Evolutionary conservation across 2,329 filamentous ascomycete species (phyloP), one percentile per base, ranked within the genome.

Genomic region (Epichloe baconii): DNA sequence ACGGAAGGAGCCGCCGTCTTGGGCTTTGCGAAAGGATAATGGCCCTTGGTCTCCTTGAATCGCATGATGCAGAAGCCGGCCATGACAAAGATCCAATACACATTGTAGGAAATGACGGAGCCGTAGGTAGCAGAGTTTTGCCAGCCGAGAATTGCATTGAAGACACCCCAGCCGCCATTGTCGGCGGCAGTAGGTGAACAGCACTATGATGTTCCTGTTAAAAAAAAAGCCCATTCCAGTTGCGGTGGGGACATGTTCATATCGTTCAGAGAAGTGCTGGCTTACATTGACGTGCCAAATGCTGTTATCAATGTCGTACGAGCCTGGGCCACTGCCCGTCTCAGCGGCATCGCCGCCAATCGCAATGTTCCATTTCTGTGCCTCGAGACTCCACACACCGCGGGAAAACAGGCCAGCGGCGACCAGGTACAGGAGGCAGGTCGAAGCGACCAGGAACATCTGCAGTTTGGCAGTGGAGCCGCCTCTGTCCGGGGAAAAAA

Each of bases 91-190:
- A 93, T 68, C 89, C 88, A 95, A 71, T 95, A 95, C 15, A 91
- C 53, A 64, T 93, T 94, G 71, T 95, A 95, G 1, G 85, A 82
- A 55, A 95, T 81, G 56, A 95, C 85, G 1, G 86, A 90, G 48
- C 88, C 88, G 60, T 91, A 89, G 2, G 88, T 94, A 5, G 86
- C 89, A 12, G 85, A 88, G 70, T 95, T 95, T 54, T 82, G 79
- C 89, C 89, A 95, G 53, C 89, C 88, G 11, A 95, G 74, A 49
- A 95, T 75, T 53, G 86, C 82, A 60, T 94, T 91, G 74, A 95
- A 88, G 57, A 95, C 81, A 51, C 86, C 87, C 88, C 88, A 95
- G 44, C 85, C 86, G 38, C 83, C 82, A 46, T 84, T 84, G 31
- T 85, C 84, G 55, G 87, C 82, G 40, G 83, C 67, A 49, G 80